phyloP scores from a whole-genome alignment of 2,329 filamentous ascomycete species.

The Botrytis elliptica region DNA sequence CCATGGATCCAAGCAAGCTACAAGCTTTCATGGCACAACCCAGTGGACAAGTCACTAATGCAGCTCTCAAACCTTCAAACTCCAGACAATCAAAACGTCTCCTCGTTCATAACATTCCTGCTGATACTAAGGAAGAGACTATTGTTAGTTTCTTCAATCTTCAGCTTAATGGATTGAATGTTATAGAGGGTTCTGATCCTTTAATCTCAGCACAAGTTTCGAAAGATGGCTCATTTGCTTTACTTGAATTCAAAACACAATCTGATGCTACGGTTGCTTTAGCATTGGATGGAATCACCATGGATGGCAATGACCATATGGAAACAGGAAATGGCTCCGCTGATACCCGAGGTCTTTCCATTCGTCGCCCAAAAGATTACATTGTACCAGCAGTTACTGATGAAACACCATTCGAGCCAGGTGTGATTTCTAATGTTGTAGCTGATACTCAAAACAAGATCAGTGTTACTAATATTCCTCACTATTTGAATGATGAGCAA shows the following conservation, averaged over 20 bases:
- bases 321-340: constrained; percentile 49
- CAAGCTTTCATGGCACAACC: constrained; percentile 96
- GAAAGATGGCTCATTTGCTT: constrained; percentile 74
- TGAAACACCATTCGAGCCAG: constrained; percentile 70
- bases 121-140: constrained; percentile 69
- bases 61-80: constrained; percentile 87
- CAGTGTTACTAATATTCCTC: constrained; percentile 83
- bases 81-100: constrained; percentile 93
- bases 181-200: constrained; percentile 78
- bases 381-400: constrained; percentile 82
- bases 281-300: constrained; percentile 83
- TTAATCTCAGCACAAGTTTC: constrained; percentile 82
- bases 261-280: constrained; percentile 88
- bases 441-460: constrained; percentile 95
- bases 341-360: constrained; percentile 60
- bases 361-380: constrained; percentile 92
- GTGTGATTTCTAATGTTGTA: constrained; percentile 75
- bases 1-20: constrained; percentile 90
- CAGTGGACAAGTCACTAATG: constrained; percentile 61
- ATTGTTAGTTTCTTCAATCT: constrained; percentile 89
- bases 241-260: constrained; percentile 86
- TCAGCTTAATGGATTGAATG: constrained; percentile 94
- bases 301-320: constrained; percentile 69
- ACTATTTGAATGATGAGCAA: constrained; percentile 86
- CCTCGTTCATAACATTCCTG: constrained; percentile 79